Evolutionary conservation across 2,329 filamentous ascomycete species (phyloP), one percentile per base, ranked within the genome.

Genomic region (Rhynchosporium graminicola): DNA sequence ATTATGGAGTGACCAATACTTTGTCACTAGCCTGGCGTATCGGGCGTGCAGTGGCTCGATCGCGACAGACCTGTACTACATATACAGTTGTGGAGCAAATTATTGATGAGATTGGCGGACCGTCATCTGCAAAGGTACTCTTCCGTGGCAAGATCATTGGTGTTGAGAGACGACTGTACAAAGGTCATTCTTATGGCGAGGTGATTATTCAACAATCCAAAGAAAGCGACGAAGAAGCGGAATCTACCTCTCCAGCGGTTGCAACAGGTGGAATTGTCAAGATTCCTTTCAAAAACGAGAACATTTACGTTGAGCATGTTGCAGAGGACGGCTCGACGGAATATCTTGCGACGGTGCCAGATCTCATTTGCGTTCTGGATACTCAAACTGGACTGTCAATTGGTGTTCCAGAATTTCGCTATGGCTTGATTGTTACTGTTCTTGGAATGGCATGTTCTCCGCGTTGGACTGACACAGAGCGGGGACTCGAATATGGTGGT

Each of bases 281-380:
- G 38, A 61, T 61, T 29, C 52, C 60, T 7, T 61, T 61, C 36
- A 57, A 56, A 26, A 61, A 61, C 45, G 60, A 61, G 46, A 61
- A 61, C 43, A n/a, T 61, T 20, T 31, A 42, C 28, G 59, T 57
- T 40, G 50, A 61, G 33, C 20, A 20, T 20, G 20, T 20, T 20
- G 20, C 20, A 20, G 1, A 20, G 20, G 20, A 20, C 20, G 20
- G 20, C 20, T 20, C 20, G 20, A 20, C 20, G 20, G 20, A 20
- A 20, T 20, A 20, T 20, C 20, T 20, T 20, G 20, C 20, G 20
- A 20, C 20, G 20, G 20, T 20, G 20, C 20, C 20, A 20, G 20
- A 20, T 20, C 20, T 20, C 20, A 20, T 20, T 20, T 20, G 20
- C 20, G 20, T 20, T 20, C 20, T 20, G 20, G 20, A 20, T 20